Conservation (phyloP, 768 basidiomycete genomes). For the Boletus subcaerulescens region DNA sequence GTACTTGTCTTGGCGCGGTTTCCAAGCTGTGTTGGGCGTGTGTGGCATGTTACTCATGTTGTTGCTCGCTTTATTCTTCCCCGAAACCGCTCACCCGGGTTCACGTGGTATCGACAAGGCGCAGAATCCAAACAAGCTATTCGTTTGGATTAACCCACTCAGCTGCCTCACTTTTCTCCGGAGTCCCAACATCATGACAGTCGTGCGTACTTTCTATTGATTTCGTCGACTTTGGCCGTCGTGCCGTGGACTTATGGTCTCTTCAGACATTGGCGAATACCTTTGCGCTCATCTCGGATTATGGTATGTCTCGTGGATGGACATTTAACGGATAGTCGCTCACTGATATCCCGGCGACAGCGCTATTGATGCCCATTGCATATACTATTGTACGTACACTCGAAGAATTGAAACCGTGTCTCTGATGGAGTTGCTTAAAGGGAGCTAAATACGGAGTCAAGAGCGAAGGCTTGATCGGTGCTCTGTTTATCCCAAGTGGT, state of each 20-base stretch:
- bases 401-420: not conserved
- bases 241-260: not conserved
- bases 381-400: constrained; percentile 55
- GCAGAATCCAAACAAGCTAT: constrained; percentile 17
- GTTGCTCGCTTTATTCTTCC: constrained; percentile 44
- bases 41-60: constrained; percentile 39
- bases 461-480: constrained; percentile 21
- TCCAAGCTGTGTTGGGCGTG: constrained; percentile 47
- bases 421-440: constrained; percentile 31
- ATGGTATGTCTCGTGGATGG: constrained; percentile 29
- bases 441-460: constrained; percentile 36
- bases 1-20: constrained; percentile 63
- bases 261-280: constrained; percentile 43
- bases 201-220: constrained; percentile 39
- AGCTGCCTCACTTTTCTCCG: constrained; percentile 46
- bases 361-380: constrained; percentile 55
- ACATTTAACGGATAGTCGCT: not conserved
- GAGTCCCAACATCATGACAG: constrained; percentile 54
- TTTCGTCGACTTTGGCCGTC: not conserved
- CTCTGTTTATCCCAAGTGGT: constrained; percentile 25
- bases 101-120: constrained; percentile 51
- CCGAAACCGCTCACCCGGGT: constrained; percentile 66
- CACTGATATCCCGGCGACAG: constrained; percentile 14
- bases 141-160: constrained; percentile 59
- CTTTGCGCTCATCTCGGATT: constrained; percentile 26